Percentiles rank a stretch among this genome's conserved stretches.
Evolutionary conservation across 257 asterid genomes (phyloP).

Genomic region (Forsythia viridissima): DNA sequence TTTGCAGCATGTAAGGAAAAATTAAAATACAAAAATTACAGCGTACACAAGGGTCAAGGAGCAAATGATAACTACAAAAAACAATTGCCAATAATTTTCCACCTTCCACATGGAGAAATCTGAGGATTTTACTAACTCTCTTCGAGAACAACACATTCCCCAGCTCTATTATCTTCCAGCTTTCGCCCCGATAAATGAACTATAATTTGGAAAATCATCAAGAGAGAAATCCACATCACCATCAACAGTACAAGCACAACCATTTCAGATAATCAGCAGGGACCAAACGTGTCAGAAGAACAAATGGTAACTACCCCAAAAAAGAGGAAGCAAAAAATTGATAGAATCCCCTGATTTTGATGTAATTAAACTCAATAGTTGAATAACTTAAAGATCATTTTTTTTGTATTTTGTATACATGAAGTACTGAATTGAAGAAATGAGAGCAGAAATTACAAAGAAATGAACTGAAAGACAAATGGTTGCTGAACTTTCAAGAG

Average conservation of each 20-base stretch:
- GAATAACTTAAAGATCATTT: too few relatives aligned
- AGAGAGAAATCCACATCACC: constrained; percentile 82
- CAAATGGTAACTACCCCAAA: not conserved
- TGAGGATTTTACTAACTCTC: constrained; percentile 67
- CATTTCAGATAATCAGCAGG: constrained; percentile 60
- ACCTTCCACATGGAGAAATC: constrained; percentile 98
- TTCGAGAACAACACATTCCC: constrained; percentile 76
- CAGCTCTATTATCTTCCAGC: constrained; percentile 74
- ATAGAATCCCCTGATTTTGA: too few relatives aligned
- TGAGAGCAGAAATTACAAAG: not conserved
- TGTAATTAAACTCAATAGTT: too few relatives aligned
- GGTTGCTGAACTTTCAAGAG: too few relatives aligned
- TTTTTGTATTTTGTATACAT: too few relatives aligned
- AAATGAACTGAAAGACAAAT: not conserved
- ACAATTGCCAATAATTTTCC: not conserved
- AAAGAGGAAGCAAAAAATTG: not conserved
- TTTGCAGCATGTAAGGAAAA: constrained; percentile 43
- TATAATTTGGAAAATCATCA: constrained; percentile 66
- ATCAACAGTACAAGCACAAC: constrained; percentile 63
- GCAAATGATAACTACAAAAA: too few relatives aligned
- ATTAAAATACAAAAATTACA: not conserved
- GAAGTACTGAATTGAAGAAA: not conserved
- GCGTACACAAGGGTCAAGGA: too few relatives aligned
- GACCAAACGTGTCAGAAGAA: not conserved
- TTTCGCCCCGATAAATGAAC: constrained; percentile 68